Percentiles rank a stretch among this genome's conserved stretches.
Conservation (phyloP, 176 grass and related monocot species). For the Lolium perenne region DNA sequence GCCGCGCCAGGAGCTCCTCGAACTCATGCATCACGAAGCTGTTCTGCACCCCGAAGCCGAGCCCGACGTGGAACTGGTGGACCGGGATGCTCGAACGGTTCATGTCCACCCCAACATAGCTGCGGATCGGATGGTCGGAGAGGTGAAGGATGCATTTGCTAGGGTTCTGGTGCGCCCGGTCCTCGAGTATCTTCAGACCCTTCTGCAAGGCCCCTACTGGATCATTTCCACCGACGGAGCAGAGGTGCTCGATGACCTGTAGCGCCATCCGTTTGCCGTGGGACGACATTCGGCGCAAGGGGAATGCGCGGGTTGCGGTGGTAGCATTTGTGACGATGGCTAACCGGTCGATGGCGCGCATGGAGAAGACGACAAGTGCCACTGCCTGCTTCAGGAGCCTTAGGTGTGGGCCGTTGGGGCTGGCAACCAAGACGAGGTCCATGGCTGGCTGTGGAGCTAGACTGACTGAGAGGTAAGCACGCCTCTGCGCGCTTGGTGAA, state of each 20-base stretch:
- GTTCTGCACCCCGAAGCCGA: conserved; percentile 71
- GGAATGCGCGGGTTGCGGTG: conserved; percentile 83
- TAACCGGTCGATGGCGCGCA: conserved; percentile 72
- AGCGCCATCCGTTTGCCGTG: conserved; percentile 81
- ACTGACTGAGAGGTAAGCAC: conserved; percentile 74
- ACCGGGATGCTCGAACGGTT: conserved; percentile 53
- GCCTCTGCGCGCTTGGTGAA: conserved; percentile 55
- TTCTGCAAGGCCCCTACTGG: conserved; percentile 80
- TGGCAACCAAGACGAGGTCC: conserved; percentile 86
- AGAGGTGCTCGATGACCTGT: conserved; percentile 89
- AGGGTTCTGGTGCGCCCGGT: conserved; percentile 83
- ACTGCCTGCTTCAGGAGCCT: conserved; percentile 93
- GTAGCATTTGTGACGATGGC: conserved; percentile 92
- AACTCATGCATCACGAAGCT: conserved; percentile 91
- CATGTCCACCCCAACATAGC: conserved; percentile 42
- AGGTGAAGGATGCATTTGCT: conserved; percentile 83
- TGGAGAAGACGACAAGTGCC: conserved; percentile 86
- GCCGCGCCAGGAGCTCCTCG: conserved; percentile 74
- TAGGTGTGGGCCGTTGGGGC: conserved; percentile 83
- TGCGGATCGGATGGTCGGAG: conserved; percentile 58
- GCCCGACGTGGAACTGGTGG: conserved; percentile 83
- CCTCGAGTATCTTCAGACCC: conserved; percentile 86
- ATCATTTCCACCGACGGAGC: conserved; percentile 71
- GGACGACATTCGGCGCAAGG: conserved; percentile 81
- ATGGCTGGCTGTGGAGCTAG: conserved; percentile 78